Percentiles rank a stretch among this genome's conserved stretches.
phyloP scores from a whole-genome alignment of 2,329 filamentous ascomycete genomes.

The Elsinoe australis region DNA sequence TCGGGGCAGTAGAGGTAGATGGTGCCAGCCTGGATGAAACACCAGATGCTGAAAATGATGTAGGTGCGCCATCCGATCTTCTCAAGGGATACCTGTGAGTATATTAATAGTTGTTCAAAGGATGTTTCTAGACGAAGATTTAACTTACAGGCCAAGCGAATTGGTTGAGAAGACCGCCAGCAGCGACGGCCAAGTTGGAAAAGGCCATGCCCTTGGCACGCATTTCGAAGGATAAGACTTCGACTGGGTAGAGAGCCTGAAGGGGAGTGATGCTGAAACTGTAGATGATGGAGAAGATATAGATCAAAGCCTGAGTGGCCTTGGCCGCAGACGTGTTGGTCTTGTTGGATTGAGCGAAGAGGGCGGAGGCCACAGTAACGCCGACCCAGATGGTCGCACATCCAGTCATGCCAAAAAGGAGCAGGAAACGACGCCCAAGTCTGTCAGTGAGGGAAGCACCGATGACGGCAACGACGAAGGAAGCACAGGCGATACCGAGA shows the following conservation, averaged over 20 bases:
- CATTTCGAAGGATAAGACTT: constrained; percentile 43
- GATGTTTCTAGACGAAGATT: background rate
- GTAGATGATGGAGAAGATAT: constrained; percentile 28
- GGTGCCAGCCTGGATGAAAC: constrained; percentile 18
- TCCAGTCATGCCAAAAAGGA: constrained; percentile 29
- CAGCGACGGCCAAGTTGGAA: constrained; percentile 37
- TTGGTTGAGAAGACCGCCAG: constrained; percentile 37
- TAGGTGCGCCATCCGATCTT: constrained; percentile 28
- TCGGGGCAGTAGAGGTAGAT: constrained; percentile 35
- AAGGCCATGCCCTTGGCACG: constrained; percentile 40
- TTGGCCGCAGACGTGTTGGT: constrained; percentile 25
- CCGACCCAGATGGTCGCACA: constrained; percentile 35
- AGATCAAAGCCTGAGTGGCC: constrained; percentile 31
- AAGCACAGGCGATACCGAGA: constrained; percentile 52
- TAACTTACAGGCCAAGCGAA: constrained; percentile 26
- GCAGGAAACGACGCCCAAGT: constrained; percentile 30
- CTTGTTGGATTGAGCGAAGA: constrained; percentile 24
- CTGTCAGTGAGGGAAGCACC: constrained; percentile 30
- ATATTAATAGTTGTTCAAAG: too few species aligned
- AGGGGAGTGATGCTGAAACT: constrained; percentile 31
- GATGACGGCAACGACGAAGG: constrained; percentile 48
- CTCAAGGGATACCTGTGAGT: constrained; percentile 5
- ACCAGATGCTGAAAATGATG: constrained; percentile 22
- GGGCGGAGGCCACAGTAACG: constrained; percentile 32
- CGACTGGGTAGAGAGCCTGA: constrained; percentile 37